phyloP scores from a whole-genome alignment of 1,284 basidiomycete species.

The Ceratobasidium sp. region DNA sequence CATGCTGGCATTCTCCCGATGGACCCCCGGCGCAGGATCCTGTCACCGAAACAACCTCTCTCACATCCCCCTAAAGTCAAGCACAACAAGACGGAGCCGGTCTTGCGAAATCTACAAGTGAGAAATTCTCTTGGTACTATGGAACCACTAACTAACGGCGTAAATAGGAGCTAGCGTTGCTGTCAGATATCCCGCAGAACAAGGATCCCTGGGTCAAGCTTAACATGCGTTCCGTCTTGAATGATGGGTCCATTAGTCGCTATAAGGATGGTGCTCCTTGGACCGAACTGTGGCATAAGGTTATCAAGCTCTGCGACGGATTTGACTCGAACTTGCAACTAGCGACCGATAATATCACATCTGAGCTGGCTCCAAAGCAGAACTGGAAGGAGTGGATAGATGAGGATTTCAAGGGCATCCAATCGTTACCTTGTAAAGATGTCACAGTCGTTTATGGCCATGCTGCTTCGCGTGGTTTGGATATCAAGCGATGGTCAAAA shows the following conservation, averaged over 20 bases:
- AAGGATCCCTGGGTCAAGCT: constrained; percentile 74
- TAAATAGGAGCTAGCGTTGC: constrained; percentile 65
- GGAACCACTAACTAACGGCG: constrained; percentile 33
- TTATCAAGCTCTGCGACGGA: constrained; percentile 74
- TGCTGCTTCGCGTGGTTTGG: constrained; percentile 76
- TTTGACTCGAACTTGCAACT: constrained; percentile 52
- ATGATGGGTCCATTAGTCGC: constrained; percentile 65
- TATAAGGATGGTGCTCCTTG: constrained; percentile 72
- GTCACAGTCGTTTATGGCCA: constrained; percentile 86
- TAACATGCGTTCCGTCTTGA: constrained; percentile 76
- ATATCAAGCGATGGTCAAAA: constrained; percentile 79
- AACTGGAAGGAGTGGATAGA: constrained; percentile 48
- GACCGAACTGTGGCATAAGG: constrained; percentile 76
- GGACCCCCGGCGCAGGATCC: constrained; percentile 65
- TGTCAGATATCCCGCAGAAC: constrained; percentile 77
- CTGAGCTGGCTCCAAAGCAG: constrained; percentile 31
- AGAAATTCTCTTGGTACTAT: neutral
- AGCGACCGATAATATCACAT: constrained; percentile 15
- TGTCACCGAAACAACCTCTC: constrained; percentile 70
- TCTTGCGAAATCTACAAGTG: constrained; percentile 20
- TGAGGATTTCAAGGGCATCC: constrained; percentile 30
- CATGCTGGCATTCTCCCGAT: constrained; percentile 84
- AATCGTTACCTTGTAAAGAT: constrained; percentile 4
- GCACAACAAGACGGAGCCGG: constrained; percentile 48
- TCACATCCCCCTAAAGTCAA: constrained; percentile 63